Evolutionary conservation across 768 basidiomycete species (phyloP).

Genomic region (Coprinellus micaceus): DNA sequence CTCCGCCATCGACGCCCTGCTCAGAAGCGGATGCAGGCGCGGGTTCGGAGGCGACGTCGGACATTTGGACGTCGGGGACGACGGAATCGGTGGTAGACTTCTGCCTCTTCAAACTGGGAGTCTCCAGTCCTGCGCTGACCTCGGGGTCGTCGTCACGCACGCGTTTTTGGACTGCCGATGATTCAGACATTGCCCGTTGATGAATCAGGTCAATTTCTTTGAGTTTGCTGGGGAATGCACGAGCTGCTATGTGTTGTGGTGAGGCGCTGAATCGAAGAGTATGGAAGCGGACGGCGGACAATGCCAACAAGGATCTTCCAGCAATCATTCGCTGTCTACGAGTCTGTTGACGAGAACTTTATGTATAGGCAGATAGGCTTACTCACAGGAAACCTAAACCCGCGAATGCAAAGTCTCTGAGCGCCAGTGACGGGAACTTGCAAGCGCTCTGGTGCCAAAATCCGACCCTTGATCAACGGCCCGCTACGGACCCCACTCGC

Average conservation of each 20-base stretch:
- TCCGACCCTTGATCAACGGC: too few relatives aligned
- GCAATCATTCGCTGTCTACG: not conserved
- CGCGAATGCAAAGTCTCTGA: too few relatives aligned
- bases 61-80: too few relatives aligned
- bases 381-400: too few relatives aligned
- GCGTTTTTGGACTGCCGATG: not conserved
- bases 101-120: not conserved
- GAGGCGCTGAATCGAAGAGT: not conserved
- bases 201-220: not conserved
- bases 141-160: not conserved
- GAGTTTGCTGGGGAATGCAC: not conserved
- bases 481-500: too few relatives aligned
- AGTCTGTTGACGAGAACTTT: not conserved
- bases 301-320: not conserved
- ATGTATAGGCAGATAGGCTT: not conserved
- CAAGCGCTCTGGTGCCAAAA: too few relatives aligned
- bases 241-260: not conserved
- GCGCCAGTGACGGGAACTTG: too few relatives aligned
- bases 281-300: constrained; percentile 4
- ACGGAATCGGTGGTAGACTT: not conserved
- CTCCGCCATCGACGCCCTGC: not conserved
- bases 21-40: too few relatives aligned
- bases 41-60: too few relatives aligned
- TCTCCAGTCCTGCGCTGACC: not conserved
- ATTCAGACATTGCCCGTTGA: not conserved